Evolutionary conservation across 2,329 filamentous ascomycete genomes (phyloP).

Genomic region (Ceratocystis ficicola): DNA sequence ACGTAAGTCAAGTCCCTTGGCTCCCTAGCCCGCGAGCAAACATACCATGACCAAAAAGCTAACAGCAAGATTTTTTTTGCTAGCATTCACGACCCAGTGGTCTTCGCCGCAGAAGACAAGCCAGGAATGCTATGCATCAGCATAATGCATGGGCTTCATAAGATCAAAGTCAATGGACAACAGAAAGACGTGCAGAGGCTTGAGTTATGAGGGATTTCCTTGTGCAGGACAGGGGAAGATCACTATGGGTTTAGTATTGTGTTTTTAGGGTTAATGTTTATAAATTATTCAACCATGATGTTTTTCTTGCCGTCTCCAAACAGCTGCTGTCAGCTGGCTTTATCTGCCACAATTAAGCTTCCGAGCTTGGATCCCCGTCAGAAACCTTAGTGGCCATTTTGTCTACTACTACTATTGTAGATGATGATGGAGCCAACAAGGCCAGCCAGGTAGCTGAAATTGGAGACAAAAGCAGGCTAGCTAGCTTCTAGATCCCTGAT

Average conservation of each 20-base stretch:
- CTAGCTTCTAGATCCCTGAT: not conserved
- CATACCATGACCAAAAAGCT: not conserved
- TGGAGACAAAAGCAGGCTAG: not conserved
- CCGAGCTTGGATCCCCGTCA: constrained; percentile 1
- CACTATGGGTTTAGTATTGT: not conserved
- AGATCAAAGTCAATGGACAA: too few species aligned
- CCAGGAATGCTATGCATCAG: not conserved
- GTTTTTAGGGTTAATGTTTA: not conserved
- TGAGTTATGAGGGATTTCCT: not conserved
- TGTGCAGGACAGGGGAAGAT: not conserved
- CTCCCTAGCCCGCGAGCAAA: too few species aligned
- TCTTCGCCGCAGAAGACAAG: not conserved
- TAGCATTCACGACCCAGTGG: constrained; percentile 15
- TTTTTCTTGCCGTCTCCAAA: accelerated
- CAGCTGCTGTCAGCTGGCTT: not conserved
- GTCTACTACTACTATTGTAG: not conserved
- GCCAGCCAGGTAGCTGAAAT: too few species aligned
- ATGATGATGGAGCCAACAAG: not conserved
- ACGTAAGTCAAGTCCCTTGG: constrained; percentile 8
- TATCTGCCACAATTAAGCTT: constrained; percentile 6
- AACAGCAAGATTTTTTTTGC: not conserved
- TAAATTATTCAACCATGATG: too few species aligned
- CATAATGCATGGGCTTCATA: not conserved
- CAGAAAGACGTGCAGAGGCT: not conserved
- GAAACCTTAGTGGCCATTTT: constrained; percentile 1